Evolutionary conservation across 176 grass and related monocot species (phyloP).

Genomic region (Phyllostachys edulis): DNA sequence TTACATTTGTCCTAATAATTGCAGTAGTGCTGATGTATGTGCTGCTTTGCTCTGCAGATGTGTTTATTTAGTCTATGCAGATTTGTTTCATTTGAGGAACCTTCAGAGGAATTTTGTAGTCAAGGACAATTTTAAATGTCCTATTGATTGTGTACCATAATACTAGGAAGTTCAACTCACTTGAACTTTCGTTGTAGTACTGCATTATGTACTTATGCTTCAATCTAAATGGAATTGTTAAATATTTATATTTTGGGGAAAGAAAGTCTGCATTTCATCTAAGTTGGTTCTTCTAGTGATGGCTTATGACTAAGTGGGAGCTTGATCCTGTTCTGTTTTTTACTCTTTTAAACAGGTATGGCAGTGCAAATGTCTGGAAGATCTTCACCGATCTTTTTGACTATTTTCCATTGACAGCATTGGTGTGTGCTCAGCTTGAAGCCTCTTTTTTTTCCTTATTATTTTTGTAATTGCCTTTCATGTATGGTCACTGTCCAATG

Average conservation of each 20-base stretch:
- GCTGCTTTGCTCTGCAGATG: background rate
- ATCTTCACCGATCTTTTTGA: constrained; percentile 86
- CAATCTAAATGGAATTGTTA: background rate
- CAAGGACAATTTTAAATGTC: background rate
- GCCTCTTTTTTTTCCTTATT: background rate
- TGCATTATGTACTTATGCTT: background rate
- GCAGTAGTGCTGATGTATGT: background rate
- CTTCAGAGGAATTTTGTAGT: background rate
- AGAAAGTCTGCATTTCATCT: background rate
- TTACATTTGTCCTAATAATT: background rate
- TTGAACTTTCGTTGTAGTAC: background rate
- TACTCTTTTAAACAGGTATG: constrained; percentile 60
- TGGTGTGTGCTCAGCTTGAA: constrained; percentile 41
- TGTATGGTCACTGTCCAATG: background rate
- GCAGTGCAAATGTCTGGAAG: constrained; percentile 87
- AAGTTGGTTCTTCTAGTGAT: background rate
- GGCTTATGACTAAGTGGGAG: background rate
- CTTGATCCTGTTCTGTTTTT: background rate
- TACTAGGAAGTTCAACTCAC: background rate
- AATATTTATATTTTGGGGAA: background rate
- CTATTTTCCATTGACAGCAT: constrained; percentile 77
- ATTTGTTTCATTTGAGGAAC: background rate
- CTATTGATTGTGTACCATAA: constrained; percentile 1
- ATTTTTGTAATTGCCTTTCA: background rate
- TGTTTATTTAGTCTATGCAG: background rate